Base-by-base conservation (phyloP, 352 stramenopile species). In the Phytophthora pisi region DNA sequence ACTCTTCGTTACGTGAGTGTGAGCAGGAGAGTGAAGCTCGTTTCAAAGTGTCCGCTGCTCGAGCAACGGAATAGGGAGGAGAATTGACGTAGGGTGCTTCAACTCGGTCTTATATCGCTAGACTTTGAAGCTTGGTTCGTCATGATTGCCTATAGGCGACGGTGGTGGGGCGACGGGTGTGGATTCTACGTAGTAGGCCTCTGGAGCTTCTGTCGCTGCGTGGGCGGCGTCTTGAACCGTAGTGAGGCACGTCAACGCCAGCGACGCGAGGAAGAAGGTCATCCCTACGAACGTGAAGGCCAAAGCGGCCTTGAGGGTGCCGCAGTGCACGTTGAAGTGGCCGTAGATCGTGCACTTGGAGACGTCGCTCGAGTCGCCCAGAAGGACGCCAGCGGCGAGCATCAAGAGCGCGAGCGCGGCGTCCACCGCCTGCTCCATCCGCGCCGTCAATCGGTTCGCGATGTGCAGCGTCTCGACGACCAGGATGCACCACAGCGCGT, bases 211-310 rank as follows among this genome's bases (percentile, higher is more conserved):
- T 13, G 50, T 56, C 3, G 15, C 50, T 26, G 30, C 50, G 15
- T 56, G 50, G 8, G 34, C 50, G 6, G 15, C 26, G 10, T 56
- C 15, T 6, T 24, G 50, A 3, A 30, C 28, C 16, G 5, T 56
- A 1, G 50, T n/a, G 11, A 43, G 34, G 16, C 50, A 56, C 26
- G 69, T 75, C 31, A 79, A 26, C 8, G 42, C 72, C 11, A 78
- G 47, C 16, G 72, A 69, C 18, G 45, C 49, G 20, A 78, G 50
- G 64, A 77, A 79, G 53, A 61, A 56, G n/a, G 38, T 52, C 59
- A 70, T 74, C 2, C 57, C 68, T 26, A 86, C 13, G 57, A 86
- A 83, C 49, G 73, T 66, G 58, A 82, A 82, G 36, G 58, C 73
- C 28, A 66, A 59, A 7, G 63, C 74, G 28, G 64, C 59, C 28